These are phyloP conservation scores for Phytophthora hybrid DNA, from an alignment of 352 stramenopile genomes.

Conservation along the genomic window DNA sequence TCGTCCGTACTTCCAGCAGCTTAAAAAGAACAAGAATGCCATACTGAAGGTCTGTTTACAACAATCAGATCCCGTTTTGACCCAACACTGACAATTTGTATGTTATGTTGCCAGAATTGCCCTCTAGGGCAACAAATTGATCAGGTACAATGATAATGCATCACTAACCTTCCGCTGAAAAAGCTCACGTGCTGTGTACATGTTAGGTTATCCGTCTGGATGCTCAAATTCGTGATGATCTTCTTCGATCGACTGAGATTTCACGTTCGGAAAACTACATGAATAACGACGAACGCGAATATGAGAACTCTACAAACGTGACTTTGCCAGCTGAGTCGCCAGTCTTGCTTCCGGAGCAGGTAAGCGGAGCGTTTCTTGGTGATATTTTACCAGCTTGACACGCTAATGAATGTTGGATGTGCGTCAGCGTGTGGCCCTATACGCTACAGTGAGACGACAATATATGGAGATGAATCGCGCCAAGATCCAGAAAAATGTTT, in stretches of 20 bases:
- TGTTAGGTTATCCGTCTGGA: slow-evolving; percentile 44
- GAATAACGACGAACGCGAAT: background rate
- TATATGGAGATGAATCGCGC: slow-evolving; percentile 71
- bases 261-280: background rate
- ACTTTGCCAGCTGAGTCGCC: slow-evolving; percentile 16
- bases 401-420: slow-evolving; percentile 6
- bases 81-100: background rate
- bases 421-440: slow-evolving; percentile 55
- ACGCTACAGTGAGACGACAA: slow-evolving; percentile 56
- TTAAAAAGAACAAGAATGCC: slow-evolving; percentile 27
- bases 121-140: slow-evolving; percentile 46
- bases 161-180: background rate
- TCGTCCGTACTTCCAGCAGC: slow-evolving; percentile 20
- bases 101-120: slow-evolving; percentile 24
- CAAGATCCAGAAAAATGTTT: slow-evolving; percentile 22
- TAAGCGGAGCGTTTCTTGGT: background rate
- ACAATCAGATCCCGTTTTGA: background rate
- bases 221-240: slow-evolving; percentile 45
- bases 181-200: background rate
- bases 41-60: slow-evolving; percentile 29
- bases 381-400: background rate
- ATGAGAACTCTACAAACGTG: background rate
- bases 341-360: slow-evolving; percentile 32
- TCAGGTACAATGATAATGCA: slow-evolving; percentile 30
- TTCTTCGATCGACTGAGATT: slow-evolving; percentile 43